phyloP scores from a whole-genome alignment of 192 early-diverging fungal genomes.

The Rhizoclosmatium sp. region DNA sequence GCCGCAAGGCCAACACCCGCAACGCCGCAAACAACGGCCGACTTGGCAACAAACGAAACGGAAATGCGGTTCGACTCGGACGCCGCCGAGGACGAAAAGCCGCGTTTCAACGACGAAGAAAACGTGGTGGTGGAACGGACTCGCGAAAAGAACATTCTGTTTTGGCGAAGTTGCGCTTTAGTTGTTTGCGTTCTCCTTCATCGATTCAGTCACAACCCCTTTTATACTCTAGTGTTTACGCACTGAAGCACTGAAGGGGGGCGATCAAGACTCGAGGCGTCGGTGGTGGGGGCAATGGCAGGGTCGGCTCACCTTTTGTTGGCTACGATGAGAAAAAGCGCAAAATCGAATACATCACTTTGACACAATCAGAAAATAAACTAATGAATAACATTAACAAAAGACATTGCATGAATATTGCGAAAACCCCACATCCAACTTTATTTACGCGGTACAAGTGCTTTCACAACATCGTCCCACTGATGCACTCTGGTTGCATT shows the following conservation, averaged over 20 bases:
- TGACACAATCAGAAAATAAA: no score
- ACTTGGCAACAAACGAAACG: constrained; percentile 16
- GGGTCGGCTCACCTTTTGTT: background rate
- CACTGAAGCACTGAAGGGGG: no score
- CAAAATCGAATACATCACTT: no score
- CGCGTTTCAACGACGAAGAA: constrained; percentile 62
- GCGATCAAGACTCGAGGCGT: no score
- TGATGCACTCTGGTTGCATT: constrained; percentile 58
- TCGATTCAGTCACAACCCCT: no score
- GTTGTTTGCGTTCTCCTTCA: no score
- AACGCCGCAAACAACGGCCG: constrained; percentile 10
- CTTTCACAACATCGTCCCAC: constrained; percentile 58
- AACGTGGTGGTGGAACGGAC: constrained; percentile 12
- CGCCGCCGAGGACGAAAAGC: constrained; percentile 41
- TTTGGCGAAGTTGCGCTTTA: background rate
- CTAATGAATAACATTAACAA: no score
- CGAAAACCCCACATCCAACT: constrained; percentile 5
- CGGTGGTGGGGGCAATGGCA: no score
- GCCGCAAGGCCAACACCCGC: constrained; percentile 22
- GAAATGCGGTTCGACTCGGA: constrained; percentile 21
- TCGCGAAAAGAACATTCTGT: background rate
- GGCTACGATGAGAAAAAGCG: background rate
- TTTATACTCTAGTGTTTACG: no score
- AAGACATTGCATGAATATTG: background rate
- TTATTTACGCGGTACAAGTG: constrained; percentile 13